Evolutionary conservation across 139 green algal species (phyloP), one percentile per base, ranked within the genome.

Genomic region (Yamagishiella unicocca): DNA sequence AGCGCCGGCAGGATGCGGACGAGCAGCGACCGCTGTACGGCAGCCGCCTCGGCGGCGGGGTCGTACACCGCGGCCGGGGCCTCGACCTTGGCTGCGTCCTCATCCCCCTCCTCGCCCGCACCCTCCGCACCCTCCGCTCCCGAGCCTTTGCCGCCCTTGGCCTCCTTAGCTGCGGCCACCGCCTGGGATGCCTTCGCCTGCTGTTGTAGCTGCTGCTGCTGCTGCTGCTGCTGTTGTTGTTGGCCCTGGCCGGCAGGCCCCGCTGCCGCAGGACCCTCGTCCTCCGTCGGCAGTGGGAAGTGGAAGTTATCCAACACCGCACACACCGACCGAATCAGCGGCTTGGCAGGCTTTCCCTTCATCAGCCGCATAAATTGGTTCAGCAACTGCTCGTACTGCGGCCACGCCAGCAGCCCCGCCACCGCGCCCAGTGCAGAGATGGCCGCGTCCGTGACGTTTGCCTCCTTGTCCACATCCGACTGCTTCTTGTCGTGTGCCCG

Each of bases 261-360:
- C 70, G 55, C 70, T 33, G 53, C 64, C 33, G 25, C 17, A n/a
- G 1, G 40, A 53, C 24, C 62, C 50, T 80, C 67, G 24, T 54
- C 67, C 33, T 87, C 93, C 8, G 76, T 17, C 42, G 89, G 79
- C 53, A 93, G 73, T 8, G 81, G 9, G 80, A 98, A 98, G 91
- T 98, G 95, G 90, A 98, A 98, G 9, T 90, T 89, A 68, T 98
- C 96, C 10, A 98, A 86, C 35, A 98, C 91, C 22, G 90, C 82
- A 77, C 95, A 98, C 37, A 96, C 93, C 6, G 93, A 91, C 0
- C 96, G 89, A 27, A 97, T 84, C 58, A 93, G 55, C 67, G 91
- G 87, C 87, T 96, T 92, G 76, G 66, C 46, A 25, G 85, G 67
- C 38, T 55, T 25, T 2, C 58, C 67, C 14, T 67, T 66, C 92